Evolutionary conservation across 2,329 filamentous ascomycete genomes (phyloP).

Genomic region (Aspergillus pseudotamarii): DNA sequence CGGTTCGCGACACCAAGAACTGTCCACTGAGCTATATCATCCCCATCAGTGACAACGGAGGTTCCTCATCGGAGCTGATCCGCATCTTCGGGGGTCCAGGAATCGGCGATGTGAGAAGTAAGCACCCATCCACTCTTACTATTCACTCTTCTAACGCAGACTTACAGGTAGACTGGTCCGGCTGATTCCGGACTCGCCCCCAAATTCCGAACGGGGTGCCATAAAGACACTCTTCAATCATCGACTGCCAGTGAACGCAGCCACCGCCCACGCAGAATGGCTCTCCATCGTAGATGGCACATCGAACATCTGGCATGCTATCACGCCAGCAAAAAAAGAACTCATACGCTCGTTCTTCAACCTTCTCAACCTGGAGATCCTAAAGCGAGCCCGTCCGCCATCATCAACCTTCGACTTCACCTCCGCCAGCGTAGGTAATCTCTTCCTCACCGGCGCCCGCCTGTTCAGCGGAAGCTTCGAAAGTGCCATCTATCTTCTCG

Average conservation of each 20-base stretch:
- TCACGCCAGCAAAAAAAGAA: constrained; percentile 73
- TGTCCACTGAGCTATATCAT: constrained; percentile 82
- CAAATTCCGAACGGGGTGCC: constrained; percentile 67
- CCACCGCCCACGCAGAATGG: constrained; percentile 75
- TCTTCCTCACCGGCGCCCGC: constrained; percentile 81
- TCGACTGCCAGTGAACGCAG: constrained; percentile 67
- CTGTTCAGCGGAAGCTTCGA: constrained; percentile 93
- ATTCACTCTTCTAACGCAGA: constrained; percentile 10
- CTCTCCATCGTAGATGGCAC: constrained; percentile 83
- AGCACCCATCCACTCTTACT: constrained; percentile 24
- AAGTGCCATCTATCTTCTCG: constrained; percentile 85
- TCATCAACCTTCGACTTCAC: constrained; percentile 77
- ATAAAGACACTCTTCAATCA: constrained; percentile 88
- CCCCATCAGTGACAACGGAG: constrained; percentile 94
- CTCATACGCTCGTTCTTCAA: constrained; percentile 78
- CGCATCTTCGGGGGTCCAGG: constrained; percentile 93
- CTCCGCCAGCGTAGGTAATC: constrained; percentile 73
- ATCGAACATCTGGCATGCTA: constrained; percentile 71
- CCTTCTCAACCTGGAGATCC: constrained; percentile 73
- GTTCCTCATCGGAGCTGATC: constrained; percentile 90
- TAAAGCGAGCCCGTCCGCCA: constrained; percentile 71
- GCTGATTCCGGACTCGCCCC: constrained; percentile 71
- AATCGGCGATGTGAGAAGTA: constrained; percentile 75
- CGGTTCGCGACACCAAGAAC: constrained; percentile 64
- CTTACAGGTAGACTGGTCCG: constrained; percentile 78